Conservation (phyloP, 257 asterid species). For the Solanum arcanum region DNA sequence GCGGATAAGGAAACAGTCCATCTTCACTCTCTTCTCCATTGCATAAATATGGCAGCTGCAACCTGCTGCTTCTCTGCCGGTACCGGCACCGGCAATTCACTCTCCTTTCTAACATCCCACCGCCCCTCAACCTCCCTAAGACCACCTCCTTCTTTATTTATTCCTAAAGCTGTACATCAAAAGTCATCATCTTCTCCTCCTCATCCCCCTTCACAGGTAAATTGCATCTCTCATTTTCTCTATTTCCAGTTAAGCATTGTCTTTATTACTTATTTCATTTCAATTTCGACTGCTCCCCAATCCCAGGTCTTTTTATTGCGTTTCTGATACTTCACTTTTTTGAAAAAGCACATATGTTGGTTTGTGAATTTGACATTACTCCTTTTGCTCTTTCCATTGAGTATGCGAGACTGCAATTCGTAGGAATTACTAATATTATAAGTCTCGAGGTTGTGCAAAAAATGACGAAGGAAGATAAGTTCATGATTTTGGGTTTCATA, state of each 20-base stretch:
- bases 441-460: background rate
- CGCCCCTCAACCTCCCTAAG: background rate
- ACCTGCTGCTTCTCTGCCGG: background rate
- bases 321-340: background rate
- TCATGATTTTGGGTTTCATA: background rate
- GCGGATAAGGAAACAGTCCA: background rate
- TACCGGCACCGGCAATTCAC: background rate
- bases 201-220: background rate
- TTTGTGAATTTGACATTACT: background rate
- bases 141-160: background rate
- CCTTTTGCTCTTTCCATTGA: background rate
- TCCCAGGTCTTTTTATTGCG: background rate
- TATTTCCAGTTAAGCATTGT: background rate
- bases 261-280: background rate
- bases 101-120: background rate
- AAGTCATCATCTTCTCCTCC: background rate
- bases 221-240: background rate
- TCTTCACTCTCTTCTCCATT: background rate
- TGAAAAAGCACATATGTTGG: background rate
- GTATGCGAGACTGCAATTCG: background rate
- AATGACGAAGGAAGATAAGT: background rate
- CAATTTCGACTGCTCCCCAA: background rate
- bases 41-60: conserved; percentile 1
- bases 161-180: background rate
- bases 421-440: background rate